These are phyloP conservation scores for Penicillium olsonii DNA, from an alignment of 2,329 filamentous ascomycete species.

Conservation along the genomic window DNA sequence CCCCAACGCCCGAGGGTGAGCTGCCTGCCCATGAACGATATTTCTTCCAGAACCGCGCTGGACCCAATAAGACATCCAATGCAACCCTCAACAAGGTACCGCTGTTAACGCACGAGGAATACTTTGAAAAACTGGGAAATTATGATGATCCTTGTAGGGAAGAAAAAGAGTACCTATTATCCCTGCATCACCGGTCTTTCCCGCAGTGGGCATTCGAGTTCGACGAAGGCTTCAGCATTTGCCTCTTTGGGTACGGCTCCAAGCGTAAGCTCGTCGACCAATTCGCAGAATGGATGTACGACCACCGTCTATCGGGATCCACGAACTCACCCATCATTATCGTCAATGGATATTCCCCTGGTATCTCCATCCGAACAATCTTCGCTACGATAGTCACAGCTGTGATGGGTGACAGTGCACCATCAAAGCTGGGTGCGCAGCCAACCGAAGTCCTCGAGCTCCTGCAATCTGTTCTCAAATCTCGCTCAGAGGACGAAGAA, in stretches of 20 bases:
- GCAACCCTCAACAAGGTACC: constrained; percentile 75
- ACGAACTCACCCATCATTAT: constrained; percentile 67
- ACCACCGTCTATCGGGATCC: constrained; percentile 32
- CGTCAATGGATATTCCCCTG: constrained; percentile 74
- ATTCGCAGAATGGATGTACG: constrained; percentile 72
- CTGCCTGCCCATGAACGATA: constrained; percentile 87
- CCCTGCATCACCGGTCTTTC: constrained; percentile 78
- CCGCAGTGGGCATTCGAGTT: constrained; percentile 93
- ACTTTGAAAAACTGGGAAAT: constrained; percentile 69
- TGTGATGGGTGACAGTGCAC: constrained; percentile 48
- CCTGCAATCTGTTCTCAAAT: constrained; percentile 63
- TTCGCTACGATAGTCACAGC: constrained; percentile 65
- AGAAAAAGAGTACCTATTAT: constrained; percentile 71
- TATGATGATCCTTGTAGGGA: constrained; percentile 68
- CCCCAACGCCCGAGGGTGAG: constrained; percentile 77
- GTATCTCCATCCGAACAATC: constrained; percentile 47
- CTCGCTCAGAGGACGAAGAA: constrained; percentile 37
- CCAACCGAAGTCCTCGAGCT: constrained; percentile 68
- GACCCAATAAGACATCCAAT: constrained; percentile 78
- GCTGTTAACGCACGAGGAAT: constrained; percentile 88
- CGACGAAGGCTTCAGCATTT: constrained; percentile 80
- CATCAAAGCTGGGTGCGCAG: constrained; percentile 61
- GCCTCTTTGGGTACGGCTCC: constrained; percentile 89
- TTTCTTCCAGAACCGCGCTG: constrained; percentile 88
- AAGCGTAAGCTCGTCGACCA: constrained; percentile 74